Percentiles rank a stretch among this genome's conserved stretches.
These are phyloP conservation scores for Sporopachydermia lactativora DNA, from an alignment of 805 yeast species.

Conservation along the genomic window DNA sequence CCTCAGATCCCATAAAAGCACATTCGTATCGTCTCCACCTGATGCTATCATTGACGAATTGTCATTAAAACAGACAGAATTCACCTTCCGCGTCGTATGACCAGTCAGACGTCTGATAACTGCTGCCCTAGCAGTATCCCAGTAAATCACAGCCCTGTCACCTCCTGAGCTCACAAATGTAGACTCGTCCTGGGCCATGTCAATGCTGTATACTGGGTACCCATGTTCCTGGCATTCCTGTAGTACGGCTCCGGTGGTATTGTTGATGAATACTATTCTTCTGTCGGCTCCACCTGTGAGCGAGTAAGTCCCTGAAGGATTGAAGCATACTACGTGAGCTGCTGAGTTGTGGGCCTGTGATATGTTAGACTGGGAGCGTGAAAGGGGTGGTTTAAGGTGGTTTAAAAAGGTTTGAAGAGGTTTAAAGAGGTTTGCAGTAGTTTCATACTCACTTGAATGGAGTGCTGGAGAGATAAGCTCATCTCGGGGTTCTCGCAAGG, in stretches of 20 bases:
- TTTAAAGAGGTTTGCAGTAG: too few species aligned
- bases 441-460: not conserved
- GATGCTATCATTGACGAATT: not conserved
- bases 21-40: not conserved
- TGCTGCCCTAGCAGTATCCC: not conserved
- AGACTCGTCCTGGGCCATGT: not conserved
- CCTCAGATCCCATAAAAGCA: not conserved
- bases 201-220: not conserved
- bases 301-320: not conserved
- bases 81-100: not conserved
- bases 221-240: not conserved
- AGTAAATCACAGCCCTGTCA: not conserved
- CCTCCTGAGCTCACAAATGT: slow-evolving; percentile 1
- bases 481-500: too few species aligned
- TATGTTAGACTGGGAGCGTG: not conserved
- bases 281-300: not conserved
- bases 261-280: slow-evolving; percentile 1
- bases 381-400: too few species aligned
- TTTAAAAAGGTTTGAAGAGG: too few species aligned
- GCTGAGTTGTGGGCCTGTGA: not conserved
- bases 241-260: not conserved
- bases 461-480: slow-evolving; percentile 1
- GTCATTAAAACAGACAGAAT: slow-evolving; percentile 1
- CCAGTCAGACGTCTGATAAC: not conserved
- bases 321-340: slow-evolving; percentile 1